Conservation (phyloP, 768 basidiomycete genomes). For the Russula vinacea region DNA sequence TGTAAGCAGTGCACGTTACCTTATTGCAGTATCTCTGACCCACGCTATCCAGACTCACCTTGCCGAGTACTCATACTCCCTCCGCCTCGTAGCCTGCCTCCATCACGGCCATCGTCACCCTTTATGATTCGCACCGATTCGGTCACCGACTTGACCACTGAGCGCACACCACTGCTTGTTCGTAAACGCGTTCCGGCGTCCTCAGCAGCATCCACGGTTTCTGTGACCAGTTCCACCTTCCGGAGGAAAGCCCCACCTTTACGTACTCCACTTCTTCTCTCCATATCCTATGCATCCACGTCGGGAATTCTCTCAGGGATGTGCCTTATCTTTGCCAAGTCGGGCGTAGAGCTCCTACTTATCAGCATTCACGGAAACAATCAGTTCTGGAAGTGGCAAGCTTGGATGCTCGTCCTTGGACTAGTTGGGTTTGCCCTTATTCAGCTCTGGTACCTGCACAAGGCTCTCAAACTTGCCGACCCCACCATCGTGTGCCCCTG, state of each 20-base stretch:
- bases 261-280: conserved; percentile 59
- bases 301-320: conserved; percentile 89
- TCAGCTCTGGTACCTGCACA: conserved; percentile 83
- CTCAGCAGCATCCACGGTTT: conserved; percentile 32
- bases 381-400: conserved; percentile 81
- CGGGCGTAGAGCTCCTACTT: conserved; percentile 83
- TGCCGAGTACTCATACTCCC: conserved; percentile 58
- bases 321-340: conserved; percentile 91
- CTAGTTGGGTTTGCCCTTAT: conserved; percentile 71
- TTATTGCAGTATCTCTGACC: conserved; percentile 4
- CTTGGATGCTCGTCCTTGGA: conserved; percentile 75
- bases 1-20: conserved; percentile 45
- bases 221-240: conserved; percentile 22
- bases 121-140: conserved; percentile 32
- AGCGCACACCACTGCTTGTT: conserved; percentile 58
- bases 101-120: conserved; percentile 38
- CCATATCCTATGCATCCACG: conserved; percentile 81
- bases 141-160: conserved; percentile 34
- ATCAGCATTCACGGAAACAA: conserved; percentile 71
- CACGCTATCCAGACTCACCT: conserved; percentile 59
- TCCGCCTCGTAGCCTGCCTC: conserved; percentile 38
- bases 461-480: conserved; percentile 72
- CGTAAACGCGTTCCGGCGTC: conserved; percentile 41
- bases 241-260: conserved; percentile 33
- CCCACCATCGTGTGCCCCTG: conserved; percentile 85